Conservation (phyloP, 345 rosid species). For the Sonneratia alba region DNA sequence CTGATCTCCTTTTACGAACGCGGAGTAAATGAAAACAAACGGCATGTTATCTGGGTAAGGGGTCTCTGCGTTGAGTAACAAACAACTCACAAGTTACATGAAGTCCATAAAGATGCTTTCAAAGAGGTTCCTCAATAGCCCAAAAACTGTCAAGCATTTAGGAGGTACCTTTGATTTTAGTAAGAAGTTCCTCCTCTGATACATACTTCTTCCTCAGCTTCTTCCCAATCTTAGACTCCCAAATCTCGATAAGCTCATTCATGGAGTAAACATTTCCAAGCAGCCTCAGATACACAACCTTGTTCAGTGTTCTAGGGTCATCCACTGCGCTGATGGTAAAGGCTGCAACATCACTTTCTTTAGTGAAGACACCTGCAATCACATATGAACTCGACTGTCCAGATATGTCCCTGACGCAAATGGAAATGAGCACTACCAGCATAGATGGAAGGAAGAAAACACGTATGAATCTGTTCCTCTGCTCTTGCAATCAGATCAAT, state of each 20-base stretch:
- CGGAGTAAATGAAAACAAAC: slow-evolving; percentile 42
- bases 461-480: background rate
- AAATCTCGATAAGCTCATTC: slow-evolving; percentile 51
- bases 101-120: background rate
- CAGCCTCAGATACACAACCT: slow-evolving; percentile 56
- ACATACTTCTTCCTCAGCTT: slow-evolving; percentile 44
- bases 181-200: slow-evolving; percentile 53
- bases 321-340: slow-evolving; percentile 52
- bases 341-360: slow-evolving; percentile 56
- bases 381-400: background rate
- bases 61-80: slow-evolving; percentile 34
- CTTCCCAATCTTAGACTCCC: slow-evolving; percentile 65
- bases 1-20: slow-evolving; percentile 49
- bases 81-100: background rate
- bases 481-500: background rate
- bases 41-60: slow-evolving; percentile 41
- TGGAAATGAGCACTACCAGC: background rate
- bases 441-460: background rate
- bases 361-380: slow-evolving; percentile 49
- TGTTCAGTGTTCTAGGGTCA: slow-evolving; percentile 56
- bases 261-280: slow-evolving; percentile 54
- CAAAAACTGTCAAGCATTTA: background rate
- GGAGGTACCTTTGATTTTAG: slow-evolving; percentile 46
- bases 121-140: background rate
- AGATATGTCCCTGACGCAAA: background rate